Evolutionary conservation across 306 rosid genomes (phyloP).

Genomic region (Trifolium dubium): DNA sequence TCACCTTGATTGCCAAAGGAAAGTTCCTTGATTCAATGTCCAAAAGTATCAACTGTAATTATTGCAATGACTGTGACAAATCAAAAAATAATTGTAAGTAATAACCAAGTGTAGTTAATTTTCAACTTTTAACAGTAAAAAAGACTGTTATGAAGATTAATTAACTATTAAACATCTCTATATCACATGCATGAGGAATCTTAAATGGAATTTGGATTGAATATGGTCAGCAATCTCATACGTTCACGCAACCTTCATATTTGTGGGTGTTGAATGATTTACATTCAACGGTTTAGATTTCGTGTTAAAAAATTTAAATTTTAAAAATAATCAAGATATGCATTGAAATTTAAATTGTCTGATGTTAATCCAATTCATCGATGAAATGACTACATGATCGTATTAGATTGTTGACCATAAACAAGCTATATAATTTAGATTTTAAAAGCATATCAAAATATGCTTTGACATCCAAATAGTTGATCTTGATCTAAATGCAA

Average conservation of each 20-base stretch:
- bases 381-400: background rate
- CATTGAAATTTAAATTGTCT: background rate
- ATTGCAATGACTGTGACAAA: constrained; percentile 43
- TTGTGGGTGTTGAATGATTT: background rate
- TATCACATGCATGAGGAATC: constrained; percentile 41
- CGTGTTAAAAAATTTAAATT: background rate
- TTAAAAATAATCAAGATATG: background rate
- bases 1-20: constrained; percentile 39
- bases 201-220: background rate
- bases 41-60: constrained; percentile 44
- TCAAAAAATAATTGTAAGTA: constrained; percentile 23
- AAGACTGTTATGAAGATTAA: constrained; percentile 38
- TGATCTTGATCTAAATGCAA: background rate
- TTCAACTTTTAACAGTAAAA: constrained; percentile 50
- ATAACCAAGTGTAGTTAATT: background rate
- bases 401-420: too few relatives aligned
- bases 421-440: background rate
- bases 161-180: constrained; percentile 2
- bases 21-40: constrained; percentile 38
- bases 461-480: background rate
- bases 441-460: background rate
- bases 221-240: background rate
- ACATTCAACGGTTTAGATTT: background rate
- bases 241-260: background rate
- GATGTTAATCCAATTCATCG: background rate